These are phyloP conservation scores for Acanthamoeba polyphaga DNA, from an alignment of 208 protist species.

Conservation along the genomic window DNA sequence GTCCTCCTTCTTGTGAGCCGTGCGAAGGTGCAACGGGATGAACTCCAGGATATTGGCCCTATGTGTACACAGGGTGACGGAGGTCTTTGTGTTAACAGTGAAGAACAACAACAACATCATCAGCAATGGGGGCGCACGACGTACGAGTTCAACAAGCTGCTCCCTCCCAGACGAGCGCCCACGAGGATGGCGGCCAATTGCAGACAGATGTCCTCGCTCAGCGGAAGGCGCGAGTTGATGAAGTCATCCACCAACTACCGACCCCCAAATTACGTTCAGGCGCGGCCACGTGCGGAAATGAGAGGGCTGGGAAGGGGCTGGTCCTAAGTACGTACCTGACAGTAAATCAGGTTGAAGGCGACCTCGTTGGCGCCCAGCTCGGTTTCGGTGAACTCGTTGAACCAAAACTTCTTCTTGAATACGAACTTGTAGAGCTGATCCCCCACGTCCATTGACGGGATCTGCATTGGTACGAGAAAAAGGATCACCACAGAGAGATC, in stretches of 20 bases:
- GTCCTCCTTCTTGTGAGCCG: constrained; percentile 57
- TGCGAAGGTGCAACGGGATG: constrained; percentile 28
- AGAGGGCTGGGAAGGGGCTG: background rate
- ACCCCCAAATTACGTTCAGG: no score
- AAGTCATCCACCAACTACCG: constrained; percentile 66
- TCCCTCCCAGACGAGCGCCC: constrained; percentile 18
- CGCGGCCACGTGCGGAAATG: background rate
- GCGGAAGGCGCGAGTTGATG: constrained; percentile 36
- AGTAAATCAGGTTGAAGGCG: constrained; percentile 48
- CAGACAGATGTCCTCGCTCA: constrained; percentile 26
- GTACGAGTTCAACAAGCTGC: constrained; percentile 22
- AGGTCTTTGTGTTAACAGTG: no score
- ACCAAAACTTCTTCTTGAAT: constrained; percentile 73
- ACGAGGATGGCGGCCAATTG: constrained; percentile 39
- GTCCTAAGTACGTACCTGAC: background rate
- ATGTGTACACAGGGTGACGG: background rate
- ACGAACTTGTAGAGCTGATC: constrained; percentile 17
- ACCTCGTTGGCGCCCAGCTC: constrained; percentile 26
- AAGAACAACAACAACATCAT: background rate
- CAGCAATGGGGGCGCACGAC: background rate
- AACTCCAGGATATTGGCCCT: constrained; percentile 68
- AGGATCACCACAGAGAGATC: background rate
- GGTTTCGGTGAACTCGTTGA: constrained; percentile 55
- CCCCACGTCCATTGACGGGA: background rate
- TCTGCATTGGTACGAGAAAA: background rate